Percentiles rank a stretch among this genome's conserved stretches.
Conservation (phyloP, 176 grass and related monocot species). For the Bonia amplexicaulis region DNA sequence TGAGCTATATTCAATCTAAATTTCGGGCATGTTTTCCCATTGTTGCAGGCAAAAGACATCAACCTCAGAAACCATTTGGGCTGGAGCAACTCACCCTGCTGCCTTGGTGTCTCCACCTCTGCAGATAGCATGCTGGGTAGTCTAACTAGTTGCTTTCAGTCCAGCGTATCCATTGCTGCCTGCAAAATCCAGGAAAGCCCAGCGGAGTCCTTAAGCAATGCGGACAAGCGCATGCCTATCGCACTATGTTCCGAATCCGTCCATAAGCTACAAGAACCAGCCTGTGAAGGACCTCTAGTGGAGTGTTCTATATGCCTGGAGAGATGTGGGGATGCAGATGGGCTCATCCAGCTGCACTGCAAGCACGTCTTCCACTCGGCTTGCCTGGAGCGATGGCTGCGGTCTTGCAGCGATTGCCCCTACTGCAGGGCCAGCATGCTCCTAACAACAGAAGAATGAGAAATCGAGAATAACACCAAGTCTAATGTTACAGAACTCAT, state of each 20-base stretch:
- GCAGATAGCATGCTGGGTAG: constrained; percentile 4
- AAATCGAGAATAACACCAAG: background rate
- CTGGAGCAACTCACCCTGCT: background rate
- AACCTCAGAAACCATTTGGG: background rate
- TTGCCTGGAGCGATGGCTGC: constrained; percentile 61
- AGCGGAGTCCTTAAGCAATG: background rate
- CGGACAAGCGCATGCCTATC: background rate
- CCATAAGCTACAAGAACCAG: background rate
- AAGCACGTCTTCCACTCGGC: constrained; percentile 62
- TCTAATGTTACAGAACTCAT: background rate
- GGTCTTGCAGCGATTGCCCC: constrained; percentile 48
- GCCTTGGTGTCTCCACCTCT: background rate
- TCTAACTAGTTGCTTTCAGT: constrained; percentile 29
- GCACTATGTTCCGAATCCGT: background rate
- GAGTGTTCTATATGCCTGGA: constrained; percentile 82
- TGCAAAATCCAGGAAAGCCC: background rate
- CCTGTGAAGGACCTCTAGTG: background rate
- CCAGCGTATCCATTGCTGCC: background rate
- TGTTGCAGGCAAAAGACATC: constrained; percentile 33
- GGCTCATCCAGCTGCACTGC: constrained; percentile 50
- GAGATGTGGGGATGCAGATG: constrained; percentile 21
- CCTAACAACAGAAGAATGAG: constrained; percentile 16
- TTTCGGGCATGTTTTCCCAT: background rate
- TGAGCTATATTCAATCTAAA: background rate
- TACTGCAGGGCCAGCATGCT: constrained; percentile 51